Percentiles rank a stretch among this genome's conserved stretches.
Evolutionary conservation across 2,329 filamentous ascomycete species (phyloP).

Genomic region (Alternaria gaisen): DNA sequence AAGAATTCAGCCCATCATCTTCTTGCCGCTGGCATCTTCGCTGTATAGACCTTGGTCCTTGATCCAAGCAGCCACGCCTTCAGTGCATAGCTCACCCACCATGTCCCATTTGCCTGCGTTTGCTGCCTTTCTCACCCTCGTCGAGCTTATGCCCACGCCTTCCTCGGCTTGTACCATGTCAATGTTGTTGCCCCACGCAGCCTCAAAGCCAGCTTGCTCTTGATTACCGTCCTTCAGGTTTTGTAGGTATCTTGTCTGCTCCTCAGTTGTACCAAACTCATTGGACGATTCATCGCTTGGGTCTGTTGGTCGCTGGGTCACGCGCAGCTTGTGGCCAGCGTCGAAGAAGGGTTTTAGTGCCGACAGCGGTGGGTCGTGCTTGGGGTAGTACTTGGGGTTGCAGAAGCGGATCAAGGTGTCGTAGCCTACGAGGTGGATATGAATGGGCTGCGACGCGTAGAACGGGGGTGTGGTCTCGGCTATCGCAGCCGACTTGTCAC

Average conservation of each 20-base stretch:
- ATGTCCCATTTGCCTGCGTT: constrained; percentile 57
- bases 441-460: constrained; percentile 53
- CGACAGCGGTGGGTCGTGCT: constrained; percentile 56
- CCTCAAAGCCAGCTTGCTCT: constrained; percentile 63
- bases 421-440: constrained; percentile 77
- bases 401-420: constrained; percentile 79
- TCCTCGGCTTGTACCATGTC: constrained; percentile 65
- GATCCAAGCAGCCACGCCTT: constrained; percentile 67
- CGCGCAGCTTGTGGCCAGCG: constrained; percentile 65
- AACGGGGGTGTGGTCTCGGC: constrained; percentile 48
- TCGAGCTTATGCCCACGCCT: constrained; percentile 64
- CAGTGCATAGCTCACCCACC: constrained; percentile 65
- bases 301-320: constrained; percentile 66
- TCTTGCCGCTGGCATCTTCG: constrained; percentile 47
- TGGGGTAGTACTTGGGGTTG: constrained; percentile 74
- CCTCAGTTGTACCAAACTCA: constrained; percentile 65
- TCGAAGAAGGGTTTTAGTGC: constrained; percentile 71
- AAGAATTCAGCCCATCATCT: constrained; percentile 48
- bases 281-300: constrained; percentile 55
- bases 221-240: constrained; percentile 59
- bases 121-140: constrained; percentile 68
- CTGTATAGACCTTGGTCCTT: constrained; percentile 65
- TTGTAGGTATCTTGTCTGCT: constrained; percentile 65
- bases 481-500: constrained; percentile 73
- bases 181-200: constrained; percentile 68